Evolutionary conservation across 1,284 basidiomycete genomes (phyloP), one percentile per base, ranked within the genome.

Genomic region (Clitocybe nebularis): DNA sequence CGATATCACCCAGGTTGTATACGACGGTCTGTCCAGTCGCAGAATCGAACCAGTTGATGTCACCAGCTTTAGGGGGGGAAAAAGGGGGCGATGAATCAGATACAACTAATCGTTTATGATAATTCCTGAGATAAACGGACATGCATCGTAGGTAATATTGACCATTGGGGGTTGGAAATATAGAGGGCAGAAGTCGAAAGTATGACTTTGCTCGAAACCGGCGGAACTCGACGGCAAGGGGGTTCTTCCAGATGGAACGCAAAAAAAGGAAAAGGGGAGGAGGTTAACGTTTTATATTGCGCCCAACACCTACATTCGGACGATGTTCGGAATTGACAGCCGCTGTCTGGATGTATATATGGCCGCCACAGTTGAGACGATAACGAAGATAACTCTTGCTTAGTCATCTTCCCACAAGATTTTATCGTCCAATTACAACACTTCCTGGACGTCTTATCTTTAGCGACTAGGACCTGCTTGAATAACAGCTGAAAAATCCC

Each of bases 1-100:
- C 84, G 44, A 89, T 87, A 63, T 93, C 87, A 49, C 89, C 89
- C 17, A 77, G 68, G 61, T 83, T 83, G 68, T 86, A 92, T 6
- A 65, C 53, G 14, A 56, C 47, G 1, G 51, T 52, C 6, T 58
- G 58, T 0, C 60, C 67, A 29, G 40, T 44, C 23, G 37, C 45
- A 30, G 37, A 22, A 32, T 58, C 51, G n/a, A 50, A 41, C 41
- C 54, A 55, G 25, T 41, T 47, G 22, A 60, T 39, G 21, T 46
- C 61, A 59, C 63, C 59, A 60, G 61, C 63, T 65, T 39, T 4
- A 30, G 10, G 33, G 16, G 6, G 8, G 22, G 34, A 41, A 4
- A 30, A 10, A 36, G 16, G 6, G 8, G 22, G 34, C 9, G 19
- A 19, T n/a, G 17, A 24, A 26, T 39, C 16, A 21, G 29, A 14